Evolutionary conservation across 2,329 filamentous ascomycete species (phyloP).

Genomic region (Xylaria sp.): DNA sequence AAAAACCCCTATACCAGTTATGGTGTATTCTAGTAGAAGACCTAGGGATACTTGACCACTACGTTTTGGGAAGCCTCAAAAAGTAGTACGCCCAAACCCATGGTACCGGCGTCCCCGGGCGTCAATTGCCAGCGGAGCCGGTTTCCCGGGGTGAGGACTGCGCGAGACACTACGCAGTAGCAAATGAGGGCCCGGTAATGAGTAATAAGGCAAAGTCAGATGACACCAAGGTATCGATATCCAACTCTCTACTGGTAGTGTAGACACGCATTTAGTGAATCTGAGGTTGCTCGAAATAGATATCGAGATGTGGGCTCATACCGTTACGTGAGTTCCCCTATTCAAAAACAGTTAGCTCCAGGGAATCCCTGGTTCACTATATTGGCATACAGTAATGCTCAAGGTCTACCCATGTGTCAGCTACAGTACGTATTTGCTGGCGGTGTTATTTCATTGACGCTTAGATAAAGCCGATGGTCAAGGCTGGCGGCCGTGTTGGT

Average conservation of each 20-base stretch:
- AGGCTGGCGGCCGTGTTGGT: constrained; percentile 9
- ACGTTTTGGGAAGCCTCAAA: constrained; percentile 1
- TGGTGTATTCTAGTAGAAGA: neutral
- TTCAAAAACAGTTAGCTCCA: constrained; percentile 33
- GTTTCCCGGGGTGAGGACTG: neutral
- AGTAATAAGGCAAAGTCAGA: constrained; percentile 25
- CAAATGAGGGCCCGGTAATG: neutral
- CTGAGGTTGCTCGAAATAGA: constrained; percentile 29
- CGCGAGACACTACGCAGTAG: constrained; percentile 1
- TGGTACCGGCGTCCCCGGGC: constrained; percentile 12
- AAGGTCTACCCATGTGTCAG: constrained; percentile 22
- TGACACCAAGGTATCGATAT: neutral
- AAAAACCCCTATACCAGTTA: neutral
- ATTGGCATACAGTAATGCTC: constrained; percentile 35
- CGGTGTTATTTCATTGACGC: constrained; percentile 14
- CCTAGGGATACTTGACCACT: constrained; percentile 5
- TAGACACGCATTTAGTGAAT: constrained; percentile 12
- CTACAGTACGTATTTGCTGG: constrained; percentile 20
- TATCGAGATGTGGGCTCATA: constrained; percentile 28
- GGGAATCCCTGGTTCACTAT: constrained; percentile 18
- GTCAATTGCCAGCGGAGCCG: constrained; percentile 18
- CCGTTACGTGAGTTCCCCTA: constrained; percentile 28
- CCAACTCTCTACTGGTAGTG: neutral
- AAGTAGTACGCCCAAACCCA: constrained; percentile 15
- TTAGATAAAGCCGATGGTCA: constrained; percentile 20